phyloP scores from a whole-genome alignment of 257 asterid genomes.

The Solanum chilense region DNA sequence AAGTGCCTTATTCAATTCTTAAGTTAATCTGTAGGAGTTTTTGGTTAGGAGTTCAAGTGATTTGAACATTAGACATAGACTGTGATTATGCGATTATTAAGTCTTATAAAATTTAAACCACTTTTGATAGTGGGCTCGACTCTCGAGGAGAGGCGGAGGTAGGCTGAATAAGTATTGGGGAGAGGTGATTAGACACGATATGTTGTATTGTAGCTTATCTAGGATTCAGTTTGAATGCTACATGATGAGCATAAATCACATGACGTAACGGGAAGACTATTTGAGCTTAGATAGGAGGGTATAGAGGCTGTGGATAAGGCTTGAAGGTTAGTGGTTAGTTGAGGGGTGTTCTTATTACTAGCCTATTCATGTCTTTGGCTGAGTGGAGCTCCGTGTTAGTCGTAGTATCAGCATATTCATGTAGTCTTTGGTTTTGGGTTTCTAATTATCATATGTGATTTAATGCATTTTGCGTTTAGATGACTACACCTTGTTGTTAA shows the following conservation, averaged over 20 bases:
- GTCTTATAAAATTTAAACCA: background rate
- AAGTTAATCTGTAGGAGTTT: background rate
- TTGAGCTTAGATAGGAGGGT: background rate
- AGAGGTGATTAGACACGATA: background rate
- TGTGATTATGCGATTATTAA: background rate
- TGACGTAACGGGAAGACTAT: background rate
- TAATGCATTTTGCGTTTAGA: background rate
- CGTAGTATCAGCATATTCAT: background rate
- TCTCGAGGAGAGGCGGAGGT: background rate
- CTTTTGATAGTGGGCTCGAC: background rate
- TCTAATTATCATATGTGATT: background rate
- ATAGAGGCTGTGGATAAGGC: background rate
- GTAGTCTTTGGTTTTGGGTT: background rate
- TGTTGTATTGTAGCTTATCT: background rate
- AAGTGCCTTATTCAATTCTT: background rate
- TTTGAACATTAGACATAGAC: background rate
- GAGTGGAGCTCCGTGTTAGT: background rate
- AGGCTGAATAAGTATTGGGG: background rate
- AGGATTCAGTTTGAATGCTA: background rate
- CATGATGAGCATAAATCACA: background rate
- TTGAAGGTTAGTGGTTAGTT: background rate
- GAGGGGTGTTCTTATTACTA: background rate
- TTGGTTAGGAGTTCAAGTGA: background rate
- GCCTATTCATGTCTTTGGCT: background rate
- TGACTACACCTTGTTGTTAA: background rate